Percentiles rank a stretch among this genome's conserved stretches.
phyloP scores from a whole-genome alignment of 495 filamentous ascomycete genomes.

The Lophiotrema nucula region DNA sequence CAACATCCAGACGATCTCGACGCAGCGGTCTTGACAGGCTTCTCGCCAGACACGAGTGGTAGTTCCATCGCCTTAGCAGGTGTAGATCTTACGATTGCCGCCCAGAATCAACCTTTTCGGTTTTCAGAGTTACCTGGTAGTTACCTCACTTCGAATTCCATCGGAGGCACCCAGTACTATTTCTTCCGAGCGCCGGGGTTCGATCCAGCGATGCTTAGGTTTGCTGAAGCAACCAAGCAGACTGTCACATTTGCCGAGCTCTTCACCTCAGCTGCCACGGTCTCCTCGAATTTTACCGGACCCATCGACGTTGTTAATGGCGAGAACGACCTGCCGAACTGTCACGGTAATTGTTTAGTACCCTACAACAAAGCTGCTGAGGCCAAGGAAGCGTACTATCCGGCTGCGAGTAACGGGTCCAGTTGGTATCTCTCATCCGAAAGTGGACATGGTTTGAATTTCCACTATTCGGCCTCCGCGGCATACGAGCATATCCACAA shows the following conservation, averaged over 20 bases:
- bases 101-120: background rate
- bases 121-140: background rate
- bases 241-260: background rate
- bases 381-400: background rate
- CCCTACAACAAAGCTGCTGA: background rate
- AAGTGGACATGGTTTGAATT: background rate
- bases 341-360: background rate
- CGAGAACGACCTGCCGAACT: background rate
- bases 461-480: background rate
- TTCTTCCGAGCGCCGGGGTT: background rate
- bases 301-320: background rate
- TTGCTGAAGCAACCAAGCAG: background rate
- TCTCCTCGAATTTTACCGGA: background rate
- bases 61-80: background rate
- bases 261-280: background rate
- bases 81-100: background rate
- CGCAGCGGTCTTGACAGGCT: slow-evolving; percentile 38
- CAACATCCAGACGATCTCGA: slow-evolving; percentile 39
- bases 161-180: background rate
- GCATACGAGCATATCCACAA: background rate
- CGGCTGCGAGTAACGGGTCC: background rate
- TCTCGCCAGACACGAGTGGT: background rate
- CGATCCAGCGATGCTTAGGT: background rate
- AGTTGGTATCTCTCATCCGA: background rate
- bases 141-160: background rate